These are phyloP conservation scores for Debaryomyces fabryi DNA, from an alignment of 1,139 yeast species.

Conservation along the genomic window DNA sequence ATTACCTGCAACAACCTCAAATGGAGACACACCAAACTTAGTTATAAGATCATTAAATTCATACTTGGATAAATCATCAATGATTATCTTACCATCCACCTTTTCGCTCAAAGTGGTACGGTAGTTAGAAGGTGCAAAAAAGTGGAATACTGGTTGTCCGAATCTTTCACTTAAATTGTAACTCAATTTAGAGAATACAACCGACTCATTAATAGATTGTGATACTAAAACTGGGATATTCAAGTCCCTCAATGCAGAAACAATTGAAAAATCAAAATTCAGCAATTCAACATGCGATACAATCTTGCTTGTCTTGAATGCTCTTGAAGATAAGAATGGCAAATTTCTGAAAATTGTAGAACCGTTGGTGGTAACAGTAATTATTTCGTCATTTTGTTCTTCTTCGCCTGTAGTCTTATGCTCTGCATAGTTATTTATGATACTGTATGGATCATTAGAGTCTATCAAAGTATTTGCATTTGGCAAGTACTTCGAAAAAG, in stretches of 20 bases:
- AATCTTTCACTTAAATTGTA: constrained; percentile 55
- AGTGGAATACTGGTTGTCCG: constrained; percentile 67
- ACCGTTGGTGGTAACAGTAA: constrained; percentile 58
- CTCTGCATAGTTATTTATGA: constrained; percentile 37
- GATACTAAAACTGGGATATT: constrained; percentile 68
- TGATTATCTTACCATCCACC: constrained; percentile 19
- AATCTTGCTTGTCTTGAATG: constrained; percentile 45
- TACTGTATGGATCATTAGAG: constrained; percentile 57
- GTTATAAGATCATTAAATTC: constrained; percentile 30
- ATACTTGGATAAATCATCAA: constrained; percentile 20
- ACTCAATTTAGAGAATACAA: constrained; percentile 56
- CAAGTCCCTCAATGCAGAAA: constrained; percentile 72
- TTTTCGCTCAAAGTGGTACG: constrained; percentile 19
- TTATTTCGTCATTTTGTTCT: constrained; percentile 29
- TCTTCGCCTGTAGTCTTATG: constrained; percentile 1
- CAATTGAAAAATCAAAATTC: constrained; percentile 61
- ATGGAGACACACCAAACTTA: constrained; percentile 32
- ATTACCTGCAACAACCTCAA: constrained; percentile 31
- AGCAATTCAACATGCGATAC: constrained; percentile 65
- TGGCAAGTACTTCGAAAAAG: constrained; percentile 27
- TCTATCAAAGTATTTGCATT: constrained; percentile 40
- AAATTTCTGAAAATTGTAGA: constrained; percentile 51
- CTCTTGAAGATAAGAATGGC: constrained; percentile 54
- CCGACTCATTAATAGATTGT: constrained; percentile 55
- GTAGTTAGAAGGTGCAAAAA: constrained; percentile 43